A percentile compares a stretch with the other conserved stretches of the same genome.
These are phyloP conservation scores for Alternaria ventricosa DNA, from an alignment of 2,329 filamentous ascomycete species.

Conservation along the genomic window DNA sequence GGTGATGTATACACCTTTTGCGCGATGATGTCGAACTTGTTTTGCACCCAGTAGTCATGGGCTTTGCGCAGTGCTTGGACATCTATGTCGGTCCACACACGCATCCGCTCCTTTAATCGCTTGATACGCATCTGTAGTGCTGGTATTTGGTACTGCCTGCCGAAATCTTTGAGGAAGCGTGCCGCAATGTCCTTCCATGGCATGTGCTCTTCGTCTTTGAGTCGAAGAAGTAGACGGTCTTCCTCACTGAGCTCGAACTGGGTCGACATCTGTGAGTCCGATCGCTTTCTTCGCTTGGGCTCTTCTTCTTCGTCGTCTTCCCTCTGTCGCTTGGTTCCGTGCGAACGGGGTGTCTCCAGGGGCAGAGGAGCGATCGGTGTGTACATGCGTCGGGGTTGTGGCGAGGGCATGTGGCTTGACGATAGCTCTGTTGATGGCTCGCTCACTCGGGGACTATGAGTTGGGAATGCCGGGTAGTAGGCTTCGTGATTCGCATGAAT, in stretches of 20 bases:
- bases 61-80: conserved; percentile 57
- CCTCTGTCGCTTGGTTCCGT: conserved; percentile 45
- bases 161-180: conserved; percentile 57
- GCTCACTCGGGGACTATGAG: conserved; percentile 43
- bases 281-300: conserved; percentile 52
- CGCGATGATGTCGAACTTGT: conserved; percentile 62
- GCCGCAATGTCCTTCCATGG: conserved; percentile 63
- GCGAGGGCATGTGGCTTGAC: conserved; percentile 35
- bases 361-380: conserved; percentile 55
- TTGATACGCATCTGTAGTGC: conserved; percentile 63
- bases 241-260: conserved; percentile 57
- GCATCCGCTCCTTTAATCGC: conserved; percentile 58
- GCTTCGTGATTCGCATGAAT: conserved; percentile 44
- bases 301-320: conserved; percentile 46
- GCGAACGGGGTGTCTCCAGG: conserved; percentile 36
- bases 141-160: conserved; percentile 58
- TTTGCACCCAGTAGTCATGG: conserved; percentile 60
- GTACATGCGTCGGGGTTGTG: conserved; percentile 52
- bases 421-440: conserved; percentile 38
- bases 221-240: conserved; percentile 57
- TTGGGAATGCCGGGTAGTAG: conserved; percentile 41
- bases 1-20: conserved; percentile 54
- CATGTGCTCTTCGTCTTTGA: conserved; percentile 60
- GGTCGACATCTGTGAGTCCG: conserved; percentile 40
- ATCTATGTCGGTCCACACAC: conserved; percentile 60